phyloP scores from a whole-genome alignment of 768 basidiomycete species.

The Tricholoma sp. region DNA sequence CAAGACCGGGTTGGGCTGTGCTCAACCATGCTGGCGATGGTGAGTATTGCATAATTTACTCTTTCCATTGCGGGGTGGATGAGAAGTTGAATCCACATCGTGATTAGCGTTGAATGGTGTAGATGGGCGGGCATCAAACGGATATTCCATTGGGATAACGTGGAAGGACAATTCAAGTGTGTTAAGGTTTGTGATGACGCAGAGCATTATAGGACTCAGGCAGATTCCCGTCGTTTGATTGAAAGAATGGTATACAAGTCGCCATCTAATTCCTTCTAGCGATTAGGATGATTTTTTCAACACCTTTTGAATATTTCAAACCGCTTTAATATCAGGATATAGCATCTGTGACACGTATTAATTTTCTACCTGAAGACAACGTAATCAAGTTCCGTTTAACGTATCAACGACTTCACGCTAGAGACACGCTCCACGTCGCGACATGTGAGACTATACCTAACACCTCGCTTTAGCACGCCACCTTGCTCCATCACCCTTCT shows the following conservation, averaged over 20 bases:
- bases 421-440: conserved; percentile 71
- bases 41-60: conserved; percentile 7
- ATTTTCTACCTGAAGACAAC: background rate
- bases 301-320: background rate
- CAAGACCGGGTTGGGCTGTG: conserved; percentile 44
- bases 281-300: background rate
- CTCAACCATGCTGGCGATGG: conserved; percentile 51
- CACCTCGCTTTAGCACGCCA: conserved; percentile 49
- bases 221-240: conserved; percentile 34
- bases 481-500: conserved; percentile 39
- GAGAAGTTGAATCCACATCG: background rate
- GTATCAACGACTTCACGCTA: conserved; percentile 22
- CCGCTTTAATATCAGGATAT: background rate
- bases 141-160: conserved; percentile 47
- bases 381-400: conserved; percentile 16
- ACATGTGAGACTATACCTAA: conserved; percentile 81
- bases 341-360: background rate
- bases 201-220: conserved; percentile 42
- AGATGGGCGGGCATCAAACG: conserved; percentile 53
- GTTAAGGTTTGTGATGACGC: conserved; percentile 40
- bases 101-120: conserved; percentile 45
- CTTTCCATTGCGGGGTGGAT: background rate
- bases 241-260: conserved; percentile 11
- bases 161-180: conserved; percentile 26
- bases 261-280: background rate